Conservation (phyloP, 148 eudicot species). For the Talinum fruticosum region DNA sequence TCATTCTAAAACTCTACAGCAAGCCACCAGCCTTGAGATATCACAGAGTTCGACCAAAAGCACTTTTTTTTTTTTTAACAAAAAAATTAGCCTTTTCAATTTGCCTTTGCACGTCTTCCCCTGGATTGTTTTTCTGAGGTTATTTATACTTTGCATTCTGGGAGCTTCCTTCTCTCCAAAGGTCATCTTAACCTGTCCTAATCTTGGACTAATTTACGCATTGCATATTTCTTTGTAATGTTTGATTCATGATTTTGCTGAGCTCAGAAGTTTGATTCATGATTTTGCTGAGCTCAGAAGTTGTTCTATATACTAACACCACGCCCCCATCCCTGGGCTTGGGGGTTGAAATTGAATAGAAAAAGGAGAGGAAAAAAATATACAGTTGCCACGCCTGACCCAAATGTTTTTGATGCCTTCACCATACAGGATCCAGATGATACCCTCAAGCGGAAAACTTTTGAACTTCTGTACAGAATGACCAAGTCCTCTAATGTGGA, state of each 20-base stretch:
- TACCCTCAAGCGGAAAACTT: slow-evolving; percentile 94
- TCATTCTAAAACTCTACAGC: neutral
- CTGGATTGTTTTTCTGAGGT: neutral
- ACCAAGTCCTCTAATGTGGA: slow-evolving; percentile 95
- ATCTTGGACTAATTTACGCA: too few species aligned
- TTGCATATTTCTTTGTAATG: neutral
- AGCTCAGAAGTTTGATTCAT: neutral
- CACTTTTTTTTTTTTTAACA: neutral
- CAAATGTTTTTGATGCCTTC: slow-evolving; percentile 21
- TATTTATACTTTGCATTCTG: neutral
- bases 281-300: neutral
- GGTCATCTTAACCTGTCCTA: too few species aligned
- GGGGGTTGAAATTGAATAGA: too few species aligned
- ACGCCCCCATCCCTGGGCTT: too few species aligned
- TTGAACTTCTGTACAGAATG: slow-evolving; percentile 93
- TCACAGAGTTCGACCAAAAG: neutral
- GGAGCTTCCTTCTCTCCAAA: too few species aligned
- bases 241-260: neutral
- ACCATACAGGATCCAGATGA: slow-evolving; percentile 94
- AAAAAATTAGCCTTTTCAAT: neutral
- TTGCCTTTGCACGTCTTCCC: neutral
- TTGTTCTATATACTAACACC: too few species aligned
- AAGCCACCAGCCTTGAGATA: neutral
- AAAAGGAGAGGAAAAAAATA: neutral
- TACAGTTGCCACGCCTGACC: neutral